Base-by-base conservation (phyloP, 495 filamentous ascomycete genomes). In the Aspergillus affinis region DNA sequence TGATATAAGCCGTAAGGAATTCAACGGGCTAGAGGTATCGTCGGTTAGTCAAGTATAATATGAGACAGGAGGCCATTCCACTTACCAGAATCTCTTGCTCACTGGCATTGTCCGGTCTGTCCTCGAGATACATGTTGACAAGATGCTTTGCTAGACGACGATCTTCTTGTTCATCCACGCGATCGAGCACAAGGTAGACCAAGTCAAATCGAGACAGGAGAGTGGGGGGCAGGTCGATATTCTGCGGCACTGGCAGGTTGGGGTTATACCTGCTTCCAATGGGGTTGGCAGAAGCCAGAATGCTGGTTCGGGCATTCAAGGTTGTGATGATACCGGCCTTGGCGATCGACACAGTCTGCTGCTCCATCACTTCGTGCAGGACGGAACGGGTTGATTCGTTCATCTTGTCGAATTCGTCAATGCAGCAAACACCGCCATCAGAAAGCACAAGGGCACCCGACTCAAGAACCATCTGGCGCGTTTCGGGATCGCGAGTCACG, bases 361-460 rank as follows among this genome's bases (percentile, higher is more conserved):
- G 94, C 70, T 98, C 94, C 94, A 98, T 98, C 18, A 98, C 94
- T 86, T 98, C 94, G 81, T 98, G 94, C 36, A 98, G 82, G 10
- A 98, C 94, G 4, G 93, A 97, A 36, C 94, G 88, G 0, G 95
- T 98, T 23, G 92, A 85, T 57, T 98, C 94, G 55, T 89, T 92
- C 94, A 98, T 98, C 75, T 98, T 98, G 80, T 98, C 94, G 65
- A 98, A 98, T 72, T 98, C 94, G 66, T 98, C 94, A 72, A 98
- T 98, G 71, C 94, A 98, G 81, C 94, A 98, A 58, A 97, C 89
- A 71, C 94, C 95, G 27, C 94, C 94, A 70, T 98, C 94, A 2
- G 92, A 96, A 51, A 98, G 80, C 47, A 98, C 94, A 30, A 98
- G 82, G 13, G 94, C 94, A 68, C 94, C 94, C 15, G 93, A 97